A percentile compares a stretch with the other conserved stretches of the same genome.
Conservation (phyloP, 179 eudicot genomes). For the Corrigiola litoralis region DNA sequence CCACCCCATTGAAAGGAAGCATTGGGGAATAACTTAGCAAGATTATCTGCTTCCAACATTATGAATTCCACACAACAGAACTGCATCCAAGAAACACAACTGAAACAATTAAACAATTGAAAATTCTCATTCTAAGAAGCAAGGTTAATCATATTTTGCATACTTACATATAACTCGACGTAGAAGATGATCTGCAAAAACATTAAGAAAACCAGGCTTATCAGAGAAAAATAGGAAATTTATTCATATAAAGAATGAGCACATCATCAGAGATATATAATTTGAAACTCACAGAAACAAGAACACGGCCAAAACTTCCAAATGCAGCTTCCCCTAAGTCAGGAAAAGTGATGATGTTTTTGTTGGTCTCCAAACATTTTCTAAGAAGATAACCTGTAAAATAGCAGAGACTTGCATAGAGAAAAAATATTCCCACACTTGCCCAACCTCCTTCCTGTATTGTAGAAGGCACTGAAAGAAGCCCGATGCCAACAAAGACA, state of each 20-base stretch:
- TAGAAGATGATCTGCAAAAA: slow-evolving; percentile 74
- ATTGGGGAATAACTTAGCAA: slow-evolving; percentile 63
- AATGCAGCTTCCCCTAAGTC: slow-evolving; percentile 93
- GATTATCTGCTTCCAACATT: slow-evolving; percentile 77
- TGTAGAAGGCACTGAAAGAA: slow-evolving; percentile 79
- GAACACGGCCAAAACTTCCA: slow-evolving; percentile 71
- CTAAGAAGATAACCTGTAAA: slow-evolving; percentile 69
- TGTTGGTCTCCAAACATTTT: slow-evolving; percentile 55
- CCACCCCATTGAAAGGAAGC: slow-evolving; percentile 42
- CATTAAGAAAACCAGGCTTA: slow-evolving; percentile 11
- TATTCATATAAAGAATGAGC: neutral
- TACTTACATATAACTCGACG: slow-evolving; percentile 75
- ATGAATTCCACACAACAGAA: slow-evolving; percentile 82
- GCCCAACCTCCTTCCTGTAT: slow-evolving; percentile 89
- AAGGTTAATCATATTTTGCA: neutral
- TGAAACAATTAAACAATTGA: neutral
- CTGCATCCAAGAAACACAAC: slow-evolving; percentile 33
- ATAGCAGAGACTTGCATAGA: slow-evolving; percentile 59
- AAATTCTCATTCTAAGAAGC: neutral
- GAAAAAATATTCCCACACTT: slow-evolving; percentile 50
- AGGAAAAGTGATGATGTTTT: slow-evolving; percentile 64
- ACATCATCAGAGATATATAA: no score
- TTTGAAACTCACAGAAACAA: slow-evolving; percentile 63
- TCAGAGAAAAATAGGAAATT: slow-evolving; percentile 12
- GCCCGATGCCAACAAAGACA: slow-evolving; percentile 75